phyloP scores from a whole-genome alignment of 2,329 filamentous ascomycete species.

The Lojkania enalia region DNA sequence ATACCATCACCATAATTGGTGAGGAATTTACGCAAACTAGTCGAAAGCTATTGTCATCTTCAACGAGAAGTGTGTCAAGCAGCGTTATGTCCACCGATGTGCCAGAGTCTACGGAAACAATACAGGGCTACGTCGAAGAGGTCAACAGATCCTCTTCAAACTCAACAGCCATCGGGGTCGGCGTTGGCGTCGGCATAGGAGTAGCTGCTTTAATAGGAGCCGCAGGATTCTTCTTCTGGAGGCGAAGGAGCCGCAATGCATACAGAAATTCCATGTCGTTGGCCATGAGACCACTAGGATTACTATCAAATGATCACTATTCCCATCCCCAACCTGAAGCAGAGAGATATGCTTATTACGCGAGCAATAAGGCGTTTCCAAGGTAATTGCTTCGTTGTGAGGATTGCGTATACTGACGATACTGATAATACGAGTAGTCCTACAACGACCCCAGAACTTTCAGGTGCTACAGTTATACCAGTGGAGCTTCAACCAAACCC shows the following conservation, averaged over 20 bases:
- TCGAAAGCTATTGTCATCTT: conserved; percentile 8
- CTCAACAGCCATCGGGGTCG: conserved; percentile 18
- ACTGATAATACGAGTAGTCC: no score
- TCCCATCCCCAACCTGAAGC: no score
- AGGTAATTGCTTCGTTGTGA: no score
- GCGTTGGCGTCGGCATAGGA: conserved; percentile 19
- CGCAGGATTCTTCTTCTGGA: conserved; percentile 13
- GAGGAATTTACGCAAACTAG: conserved; percentile 27
- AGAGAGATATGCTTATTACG: no score
- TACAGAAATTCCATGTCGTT: no score
- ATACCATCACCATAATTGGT: conserved; percentile 32
- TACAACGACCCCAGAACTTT: no score
- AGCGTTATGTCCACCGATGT: neutral
- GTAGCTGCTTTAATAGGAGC: conserved; percentile 9
- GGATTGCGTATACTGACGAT: no score
- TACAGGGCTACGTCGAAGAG: neutral
- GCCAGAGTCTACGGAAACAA: neutral
- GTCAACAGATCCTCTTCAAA: conserved; percentile 1
- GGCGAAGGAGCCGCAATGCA: conserved; percentile 10
- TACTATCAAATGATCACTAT: no score
- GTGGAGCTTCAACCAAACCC: no score
- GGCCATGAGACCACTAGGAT: no score
- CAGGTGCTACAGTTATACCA: no score
- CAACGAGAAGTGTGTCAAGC: neutral
- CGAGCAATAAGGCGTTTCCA: no score